A percentile compares a stretch with the other conserved stretches of the same genome.
These are phyloP conservation scores for Colletotrichum tropicicola DNA, from an alignment of 2,329 filamentous ascomycete genomes.

Conservation along the genomic window DNA sequence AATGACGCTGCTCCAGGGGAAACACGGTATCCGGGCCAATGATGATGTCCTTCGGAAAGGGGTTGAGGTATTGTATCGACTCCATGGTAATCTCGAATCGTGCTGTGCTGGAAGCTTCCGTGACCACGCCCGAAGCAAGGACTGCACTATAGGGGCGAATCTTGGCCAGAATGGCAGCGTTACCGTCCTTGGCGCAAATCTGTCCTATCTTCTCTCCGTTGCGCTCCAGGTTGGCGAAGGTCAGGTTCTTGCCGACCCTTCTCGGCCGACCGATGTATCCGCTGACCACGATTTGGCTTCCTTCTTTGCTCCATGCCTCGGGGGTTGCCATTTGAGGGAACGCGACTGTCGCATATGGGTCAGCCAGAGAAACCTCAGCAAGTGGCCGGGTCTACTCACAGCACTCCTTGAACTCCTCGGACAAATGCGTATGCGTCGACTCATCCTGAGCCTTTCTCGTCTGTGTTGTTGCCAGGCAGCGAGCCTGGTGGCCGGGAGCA, in stretches of 20 bases:
- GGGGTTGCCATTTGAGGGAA: conserved; percentile 39
- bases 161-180: conserved; percentile 51
- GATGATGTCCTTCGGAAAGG: conserved; percentile 79
- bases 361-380: neutral
- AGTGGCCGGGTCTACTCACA: conserved; percentile 8
- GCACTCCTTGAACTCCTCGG: conserved; percentile 24
- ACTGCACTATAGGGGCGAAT: conserved; percentile 64
- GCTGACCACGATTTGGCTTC: conserved; percentile 60
- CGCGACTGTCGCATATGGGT: conserved; percentile 34
- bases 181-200: conserved; percentile 50
- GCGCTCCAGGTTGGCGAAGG: conserved; percentile 68
- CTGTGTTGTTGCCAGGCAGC: conserved; percentile 1
- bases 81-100: conserved; percentile 68
- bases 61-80: conserved; percentile 73
- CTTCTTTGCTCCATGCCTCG: conserved; percentile 37
- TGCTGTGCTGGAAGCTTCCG: neutral
- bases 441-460: neutral
- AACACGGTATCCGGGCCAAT: conserved; percentile 80
- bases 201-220: conserved; percentile 53
- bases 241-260: conserved; percentile 73
- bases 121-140: conserved; percentile 48
- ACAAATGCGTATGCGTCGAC: conserved; percentile 1
- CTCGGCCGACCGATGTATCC: conserved; percentile 78
- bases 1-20: conserved; percentile 77
- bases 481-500: neutral